phyloP scores from a whole-genome alignment of 192 early-diverging fungal genomes.

The Coemansia sp. region DNA sequence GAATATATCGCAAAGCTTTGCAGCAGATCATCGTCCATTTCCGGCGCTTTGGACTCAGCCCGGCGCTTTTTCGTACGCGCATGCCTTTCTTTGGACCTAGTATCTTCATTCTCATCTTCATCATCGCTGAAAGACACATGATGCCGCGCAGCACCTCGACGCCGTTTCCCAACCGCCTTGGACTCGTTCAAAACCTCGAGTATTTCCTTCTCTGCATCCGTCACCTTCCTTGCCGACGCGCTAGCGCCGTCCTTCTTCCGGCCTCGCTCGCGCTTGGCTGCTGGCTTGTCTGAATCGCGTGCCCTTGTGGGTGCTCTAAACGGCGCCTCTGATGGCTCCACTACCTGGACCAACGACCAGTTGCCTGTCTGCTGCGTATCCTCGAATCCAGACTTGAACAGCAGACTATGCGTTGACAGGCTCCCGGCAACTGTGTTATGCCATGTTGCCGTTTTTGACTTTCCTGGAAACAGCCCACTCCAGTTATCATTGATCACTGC shows the following conservation, averaged over 20 bases:
- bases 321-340: slow-evolving; percentile 11
- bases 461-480: slow-evolving; percentile 68
- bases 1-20: slow-evolving; percentile 45
- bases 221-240: not conserved
- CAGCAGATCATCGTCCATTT: slow-evolving; percentile 37
- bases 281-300: slow-evolving; percentile 41
- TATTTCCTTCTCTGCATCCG: slow-evolving; percentile 42
- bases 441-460: slow-evolving; percentile 75
- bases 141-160: slow-evolving; percentile 14
- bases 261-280: slow-evolving; percentile 40
- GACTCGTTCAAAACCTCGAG: slow-evolving; percentile 42
- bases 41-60: slow-evolving; percentile 11
- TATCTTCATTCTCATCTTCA: slow-evolving; percentile 25
- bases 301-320: slow-evolving; percentile 33
- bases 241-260: slow-evolving; percentile 43
- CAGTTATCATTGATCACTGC: slow-evolving; percentile 72
- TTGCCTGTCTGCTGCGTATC: slow-evolving; percentile 69
- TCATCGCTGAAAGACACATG: slow-evolving; percentile 54
- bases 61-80: slow-evolving; percentile 30
- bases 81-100: not conserved
- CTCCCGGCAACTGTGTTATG: slow-evolving; percentile 83
- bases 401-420: slow-evolving; percentile 71
- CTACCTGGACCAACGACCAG: slow-evolving; percentile 36
- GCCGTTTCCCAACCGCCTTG: slow-evolving; percentile 10
- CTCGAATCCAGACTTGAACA: slow-evolving; percentile 75